Conservation (phyloP, 768 basidiomycete species). For the Serpula lacrymans region DNA sequence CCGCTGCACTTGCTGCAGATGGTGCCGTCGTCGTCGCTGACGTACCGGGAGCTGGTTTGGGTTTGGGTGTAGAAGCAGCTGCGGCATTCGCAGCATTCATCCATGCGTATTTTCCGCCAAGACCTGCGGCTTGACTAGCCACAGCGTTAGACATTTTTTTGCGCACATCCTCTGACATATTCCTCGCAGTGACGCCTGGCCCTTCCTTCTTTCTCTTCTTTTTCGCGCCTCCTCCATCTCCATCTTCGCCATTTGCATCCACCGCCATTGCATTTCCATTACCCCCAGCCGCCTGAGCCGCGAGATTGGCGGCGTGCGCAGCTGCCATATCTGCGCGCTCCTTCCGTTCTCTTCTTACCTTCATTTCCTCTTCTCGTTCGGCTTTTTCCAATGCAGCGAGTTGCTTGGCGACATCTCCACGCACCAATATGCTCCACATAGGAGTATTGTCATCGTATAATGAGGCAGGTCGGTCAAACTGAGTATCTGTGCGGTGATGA, state of each 20-base stretch:
- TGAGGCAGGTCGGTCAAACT: constrained; percentile 65
- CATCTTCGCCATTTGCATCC: constrained; percentile 38
- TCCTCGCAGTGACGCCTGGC: constrained; percentile 78
- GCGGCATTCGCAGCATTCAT: constrained; percentile 67
- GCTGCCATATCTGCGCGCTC: constrained; percentile 72
- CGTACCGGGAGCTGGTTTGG: constrained; percentile 26
- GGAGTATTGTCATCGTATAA: constrained; percentile 64
- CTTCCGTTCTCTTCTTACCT: constrained; percentile 71
- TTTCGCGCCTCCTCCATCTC: constrained; percentile 60
- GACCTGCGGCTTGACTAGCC: constrained; percentile 84
- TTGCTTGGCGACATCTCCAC: constrained; percentile 79
- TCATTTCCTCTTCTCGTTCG: constrained; percentile 83
- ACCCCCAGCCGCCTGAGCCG: constrained; percentile 53
- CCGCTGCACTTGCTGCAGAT: constrained; percentile 21
- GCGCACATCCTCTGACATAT: constrained; percentile 88
- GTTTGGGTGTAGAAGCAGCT: constrained; percentile 36
- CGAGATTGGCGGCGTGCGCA: constrained; percentile 61
- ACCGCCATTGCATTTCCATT: constrained; percentile 21
- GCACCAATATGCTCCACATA: constrained; percentile 80
- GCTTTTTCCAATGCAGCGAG: constrained; percentile 69
- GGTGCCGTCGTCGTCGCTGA: constrained; percentile 32
- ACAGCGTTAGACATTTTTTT: constrained; percentile 92
- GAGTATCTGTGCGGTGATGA: constrained; percentile 65
- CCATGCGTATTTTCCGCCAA: constrained; percentile 84
- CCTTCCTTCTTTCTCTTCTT: constrained; percentile 82